phyloP scores from a whole-genome alignment of 1,139 yeast genomes.

The Nadsonia starkeyi-henricii region DNA sequence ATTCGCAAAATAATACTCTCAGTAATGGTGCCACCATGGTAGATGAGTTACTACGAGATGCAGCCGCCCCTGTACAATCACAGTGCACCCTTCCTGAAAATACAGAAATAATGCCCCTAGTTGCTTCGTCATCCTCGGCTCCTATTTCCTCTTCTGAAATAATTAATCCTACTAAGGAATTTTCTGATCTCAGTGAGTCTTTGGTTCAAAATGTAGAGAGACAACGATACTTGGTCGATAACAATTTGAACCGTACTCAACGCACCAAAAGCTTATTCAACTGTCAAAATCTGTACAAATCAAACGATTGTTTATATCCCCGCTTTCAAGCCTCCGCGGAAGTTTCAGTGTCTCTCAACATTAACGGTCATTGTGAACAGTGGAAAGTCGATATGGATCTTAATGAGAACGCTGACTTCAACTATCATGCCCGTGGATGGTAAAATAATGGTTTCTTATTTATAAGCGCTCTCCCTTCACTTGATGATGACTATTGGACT shows the following conservation, averaged over 20 bases:
- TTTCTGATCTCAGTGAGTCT: not conserved
- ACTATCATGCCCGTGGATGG: conserved; percentile 29
- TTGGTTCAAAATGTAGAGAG: not conserved
- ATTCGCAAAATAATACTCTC: not conserved
- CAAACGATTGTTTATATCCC: not conserved
- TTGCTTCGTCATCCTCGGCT: not conserved
- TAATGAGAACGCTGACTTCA: conserved; percentile 23
- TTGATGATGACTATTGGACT: no score
- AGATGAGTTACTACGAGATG: not conserved
- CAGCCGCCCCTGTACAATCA: no score
- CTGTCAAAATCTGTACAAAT: not conserved
- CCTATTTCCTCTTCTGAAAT: not conserved
- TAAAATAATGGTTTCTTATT: no score
- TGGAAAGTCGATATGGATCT: conserved; percentile 18
- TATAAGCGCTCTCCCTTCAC: no score
- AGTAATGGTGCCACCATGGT: not conserved
- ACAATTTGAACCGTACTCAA: not conserved
- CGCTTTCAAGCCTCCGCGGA: not conserved
- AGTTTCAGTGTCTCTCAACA: not conserved
- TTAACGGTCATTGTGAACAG: conserved; percentile 8
- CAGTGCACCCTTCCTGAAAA: not conserved
- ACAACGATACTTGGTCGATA: not conserved
- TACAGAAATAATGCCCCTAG: not conserved
- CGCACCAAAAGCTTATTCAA: not conserved
- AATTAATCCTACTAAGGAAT: not conserved